These are phyloP conservation scores for Fusarium verticillioides DNA, from an alignment of 2,329 filamentous ascomycete species.

Conservation along the genomic window DNA sequence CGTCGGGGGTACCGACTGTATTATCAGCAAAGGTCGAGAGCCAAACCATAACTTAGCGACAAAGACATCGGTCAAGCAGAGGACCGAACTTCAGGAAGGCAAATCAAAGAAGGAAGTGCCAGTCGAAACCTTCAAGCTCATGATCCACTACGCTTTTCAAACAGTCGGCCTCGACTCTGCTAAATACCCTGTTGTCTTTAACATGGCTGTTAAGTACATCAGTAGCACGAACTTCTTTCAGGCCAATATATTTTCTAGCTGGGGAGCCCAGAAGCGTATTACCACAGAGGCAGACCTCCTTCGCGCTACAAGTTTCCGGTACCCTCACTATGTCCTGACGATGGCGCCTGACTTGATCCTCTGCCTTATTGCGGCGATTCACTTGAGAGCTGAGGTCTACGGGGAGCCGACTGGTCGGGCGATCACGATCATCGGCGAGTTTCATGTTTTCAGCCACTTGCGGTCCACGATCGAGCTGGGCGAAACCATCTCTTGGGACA, in stretches of 20 bases:
- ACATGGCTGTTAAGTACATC: background rate
- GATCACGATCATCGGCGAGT: background rate
- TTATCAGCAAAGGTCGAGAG: background rate
- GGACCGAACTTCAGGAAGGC: background rate
- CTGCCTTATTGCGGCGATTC: background rate
- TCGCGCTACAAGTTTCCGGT: background rate
- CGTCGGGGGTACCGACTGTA: rapidly evolving
- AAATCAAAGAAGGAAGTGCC: background rate
- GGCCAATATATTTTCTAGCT: rapidly evolving
- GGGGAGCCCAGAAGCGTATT: rapidly evolving
- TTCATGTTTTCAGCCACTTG: background rate
- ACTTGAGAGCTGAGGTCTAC: background rate
- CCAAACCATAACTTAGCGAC: rapidly evolving
- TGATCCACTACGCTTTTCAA: rapidly evolving
- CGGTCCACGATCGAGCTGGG: background rate
- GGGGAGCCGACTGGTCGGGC: background rate
- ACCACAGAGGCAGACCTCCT: background rate
- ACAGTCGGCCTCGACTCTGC: rapidly evolving
- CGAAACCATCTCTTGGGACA: background rate
- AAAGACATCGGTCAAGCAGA: background rate
- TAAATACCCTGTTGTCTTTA: background rate
- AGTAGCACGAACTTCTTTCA: background rate
- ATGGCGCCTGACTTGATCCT: background rate
- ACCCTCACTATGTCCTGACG: background rate
- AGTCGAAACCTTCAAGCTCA: background rate